Percentiles rank a stretch among this genome's conserved stretches.
These are phyloP conservation scores for Metschnikowia santaceciliae DNA, from an alignment of 805 yeast genomes.

Conservation along the genomic window DNA sequence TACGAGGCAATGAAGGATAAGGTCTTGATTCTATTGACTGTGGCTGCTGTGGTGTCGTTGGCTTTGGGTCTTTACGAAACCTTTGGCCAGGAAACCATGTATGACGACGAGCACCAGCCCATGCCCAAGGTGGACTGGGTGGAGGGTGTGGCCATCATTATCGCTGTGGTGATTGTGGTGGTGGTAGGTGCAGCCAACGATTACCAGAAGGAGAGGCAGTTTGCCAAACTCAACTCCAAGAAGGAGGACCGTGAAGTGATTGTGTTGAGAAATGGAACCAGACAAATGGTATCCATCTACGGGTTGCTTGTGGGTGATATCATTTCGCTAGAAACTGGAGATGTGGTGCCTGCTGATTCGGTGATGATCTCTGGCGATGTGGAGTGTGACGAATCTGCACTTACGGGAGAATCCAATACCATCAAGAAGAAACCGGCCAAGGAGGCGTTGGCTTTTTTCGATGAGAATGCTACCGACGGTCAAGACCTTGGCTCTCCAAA, in stretches of 20 bases:
- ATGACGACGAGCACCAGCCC: conserved; percentile 72
- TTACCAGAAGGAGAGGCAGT: conserved; percentile 93
- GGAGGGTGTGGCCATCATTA: conserved; percentile 96
- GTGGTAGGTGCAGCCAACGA: conserved; percentile 94
- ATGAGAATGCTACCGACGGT: conserved; percentile 22
- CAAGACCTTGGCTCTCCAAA: conserved; percentile 40
- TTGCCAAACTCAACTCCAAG: conserved; percentile 79
- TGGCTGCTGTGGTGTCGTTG: conserved; percentile 86
- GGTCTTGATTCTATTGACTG: conserved; percentile 73
- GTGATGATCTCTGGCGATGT: conserved; percentile 69
- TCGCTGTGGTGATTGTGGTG: conserved; percentile 87
- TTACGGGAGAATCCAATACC: conserved; percentile 92
- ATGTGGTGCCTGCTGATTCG: conserved; percentile 86
- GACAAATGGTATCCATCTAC: conserved; percentile 63
- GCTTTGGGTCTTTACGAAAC: conserved; percentile 91
- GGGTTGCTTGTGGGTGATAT: conserved; percentile 86
- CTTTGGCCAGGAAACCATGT: conserved; percentile 74
- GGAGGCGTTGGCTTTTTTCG: conserved; percentile 32
- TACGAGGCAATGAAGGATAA: conserved; percentile 88
- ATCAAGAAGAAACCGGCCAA: conserved; percentile 63
- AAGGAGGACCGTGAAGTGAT: conserved; percentile 79
- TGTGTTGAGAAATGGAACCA: conserved; percentile 70
- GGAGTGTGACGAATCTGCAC: conserved; percentile 86
- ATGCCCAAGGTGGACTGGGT: conserved; percentile 94
- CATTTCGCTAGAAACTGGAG: conserved; percentile 84